Percentiles rank a stretch among this genome's conserved stretches.
phyloP scores from a whole-genome alignment of 495 filamentous ascomycete genomes.

The Amniculicola lignicola region DNA sequence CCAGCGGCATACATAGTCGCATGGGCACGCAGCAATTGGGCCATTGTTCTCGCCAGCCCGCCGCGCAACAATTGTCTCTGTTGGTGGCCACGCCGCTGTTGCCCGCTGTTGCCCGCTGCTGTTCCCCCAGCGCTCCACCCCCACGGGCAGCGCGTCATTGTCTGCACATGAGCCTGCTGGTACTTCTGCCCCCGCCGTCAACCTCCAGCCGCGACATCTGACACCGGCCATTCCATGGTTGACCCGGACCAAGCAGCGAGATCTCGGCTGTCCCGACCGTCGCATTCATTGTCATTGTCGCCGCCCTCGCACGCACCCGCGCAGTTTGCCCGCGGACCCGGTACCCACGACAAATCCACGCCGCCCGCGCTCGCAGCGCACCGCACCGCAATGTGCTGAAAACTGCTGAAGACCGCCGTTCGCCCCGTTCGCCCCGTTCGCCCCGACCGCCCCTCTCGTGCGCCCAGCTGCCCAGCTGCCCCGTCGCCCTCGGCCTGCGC shows the following conservation, averaged over 20 bases:
- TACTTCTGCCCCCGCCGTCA: conserved; percentile 3
- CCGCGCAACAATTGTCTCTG: too few species aligned
- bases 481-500: too few species aligned
- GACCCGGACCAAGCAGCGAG: conserved; percentile 19
- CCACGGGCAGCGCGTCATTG: too few species aligned
- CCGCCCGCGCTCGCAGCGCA: too few species aligned
- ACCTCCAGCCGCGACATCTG: conserved; percentile 21
- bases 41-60: too few species aligned
- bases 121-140: too few species aligned
- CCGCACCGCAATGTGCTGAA: conserved; percentile 22
- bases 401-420: not conserved
- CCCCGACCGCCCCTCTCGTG: not conserved
- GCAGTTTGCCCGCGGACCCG: conserved; percentile 11
- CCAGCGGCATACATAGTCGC: too few species aligned
- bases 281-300: conserved; percentile 6
- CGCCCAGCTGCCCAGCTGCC: not conserved
- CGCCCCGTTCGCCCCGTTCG: conserved; percentile 5
- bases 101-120: too few species aligned
- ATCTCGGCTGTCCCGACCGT: conserved; percentile 18
- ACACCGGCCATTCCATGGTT: conserved; percentile 27
- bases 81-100: too few species aligned
- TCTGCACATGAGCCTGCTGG: too few species aligned
- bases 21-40: too few species aligned
- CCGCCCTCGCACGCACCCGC: not conserved
- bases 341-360: conserved; percentile 21